A percentile compares a stretch with the other conserved stretches of the same genome.
phyloP scores from a whole-genome alignment of 495 filamentous ascomycete species.

The Copromyces sp. region DNA sequence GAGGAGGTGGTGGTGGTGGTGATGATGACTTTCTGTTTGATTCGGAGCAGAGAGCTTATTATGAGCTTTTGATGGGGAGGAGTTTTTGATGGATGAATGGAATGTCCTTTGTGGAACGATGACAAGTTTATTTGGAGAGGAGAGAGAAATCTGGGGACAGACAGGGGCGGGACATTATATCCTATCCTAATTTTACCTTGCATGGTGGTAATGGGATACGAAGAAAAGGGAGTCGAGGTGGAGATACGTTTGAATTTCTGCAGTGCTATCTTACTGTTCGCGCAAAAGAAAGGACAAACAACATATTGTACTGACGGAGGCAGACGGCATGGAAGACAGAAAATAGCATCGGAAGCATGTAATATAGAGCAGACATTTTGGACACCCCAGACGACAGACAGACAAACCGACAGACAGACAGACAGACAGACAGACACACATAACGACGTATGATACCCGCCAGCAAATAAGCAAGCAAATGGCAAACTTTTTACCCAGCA shows the following conservation, averaged over 20 bases:
- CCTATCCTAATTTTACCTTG: too few relatives aligned
- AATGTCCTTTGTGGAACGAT: too few relatives aligned
- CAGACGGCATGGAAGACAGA: neutral
- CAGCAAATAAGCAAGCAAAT: neutral
- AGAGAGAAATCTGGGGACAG: too few relatives aligned
- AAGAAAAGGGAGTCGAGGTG: neutral
- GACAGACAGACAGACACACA: neutral
- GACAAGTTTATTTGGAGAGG: too few relatives aligned
- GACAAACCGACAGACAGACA: too few relatives aligned
- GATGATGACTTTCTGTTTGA: slow-evolving; percentile 7
- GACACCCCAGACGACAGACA: neutral
- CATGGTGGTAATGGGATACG: too few relatives aligned
- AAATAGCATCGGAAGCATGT: neutral
- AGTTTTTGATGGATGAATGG: neutral
- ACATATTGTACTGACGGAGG: neutral
- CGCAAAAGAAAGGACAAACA: neutral
- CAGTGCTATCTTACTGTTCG: neutral
- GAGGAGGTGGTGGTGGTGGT: neutral
- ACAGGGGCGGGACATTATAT: too few relatives aligned
- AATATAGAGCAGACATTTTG: neutral
- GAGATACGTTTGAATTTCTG: neutral
- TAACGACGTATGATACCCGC: neutral
- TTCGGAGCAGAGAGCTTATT: slow-evolving; percentile 26
- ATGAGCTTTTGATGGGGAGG: slow-evolving; percentile 27
- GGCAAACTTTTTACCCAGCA: neutral